Conservation (phyloP, 2,329 filamentous ascomycete species). For the Ilyonectria sp. region DNA sequence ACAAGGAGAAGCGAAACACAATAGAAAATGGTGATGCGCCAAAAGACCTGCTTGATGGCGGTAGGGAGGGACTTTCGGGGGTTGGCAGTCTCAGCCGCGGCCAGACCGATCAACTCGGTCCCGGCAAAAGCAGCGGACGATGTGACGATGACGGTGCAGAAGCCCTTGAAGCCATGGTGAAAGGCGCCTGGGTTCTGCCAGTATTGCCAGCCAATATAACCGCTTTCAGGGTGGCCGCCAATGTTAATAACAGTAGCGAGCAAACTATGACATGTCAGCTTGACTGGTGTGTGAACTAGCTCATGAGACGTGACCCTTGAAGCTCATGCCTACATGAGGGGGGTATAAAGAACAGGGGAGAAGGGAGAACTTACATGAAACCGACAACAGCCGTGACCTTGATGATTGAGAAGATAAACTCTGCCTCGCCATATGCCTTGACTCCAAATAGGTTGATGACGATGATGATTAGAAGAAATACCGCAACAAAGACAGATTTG, state of each 20-base stretch:
- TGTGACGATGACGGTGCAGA: constrained; percentile 84
- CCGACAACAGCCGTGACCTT: constrained; percentile 89
- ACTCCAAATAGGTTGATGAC: constrained; percentile 54
- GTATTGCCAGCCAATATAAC: constrained; percentile 84
- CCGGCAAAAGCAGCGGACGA: constrained; percentile 83
- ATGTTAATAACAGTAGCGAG: constrained; percentile 88
- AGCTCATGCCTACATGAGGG: no score
- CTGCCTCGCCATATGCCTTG: constrained; percentile 62
- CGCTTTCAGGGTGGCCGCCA: constrained; percentile 79
- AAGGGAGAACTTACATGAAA: constrained; percentile 77
- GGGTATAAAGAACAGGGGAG: no score
- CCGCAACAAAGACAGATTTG: constrained; percentile 82
- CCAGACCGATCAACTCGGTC: constrained; percentile 82
- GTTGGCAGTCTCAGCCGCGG: constrained; percentile 67
- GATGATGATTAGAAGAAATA: constrained; percentile 84
- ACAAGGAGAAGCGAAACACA: constrained; percentile 85
- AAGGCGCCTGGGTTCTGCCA: constrained; percentile 87
- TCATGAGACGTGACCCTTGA: no score
- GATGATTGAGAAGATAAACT: constrained; percentile 88
- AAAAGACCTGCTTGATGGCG: constrained; percentile 94
- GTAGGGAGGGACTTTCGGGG: constrained; percentile 81
- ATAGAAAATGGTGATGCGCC: constrained; percentile 93
- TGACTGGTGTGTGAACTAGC: no score
- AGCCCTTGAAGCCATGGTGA: constrained; percentile 84
- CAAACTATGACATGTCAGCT: constrained; percentile 66